Percentiles rank a stretch among this genome's conserved stretches.
phyloP scores from a whole-genome alignment of 2,329 filamentous ascomycete species.

The Colletotrichum lini region DNA sequence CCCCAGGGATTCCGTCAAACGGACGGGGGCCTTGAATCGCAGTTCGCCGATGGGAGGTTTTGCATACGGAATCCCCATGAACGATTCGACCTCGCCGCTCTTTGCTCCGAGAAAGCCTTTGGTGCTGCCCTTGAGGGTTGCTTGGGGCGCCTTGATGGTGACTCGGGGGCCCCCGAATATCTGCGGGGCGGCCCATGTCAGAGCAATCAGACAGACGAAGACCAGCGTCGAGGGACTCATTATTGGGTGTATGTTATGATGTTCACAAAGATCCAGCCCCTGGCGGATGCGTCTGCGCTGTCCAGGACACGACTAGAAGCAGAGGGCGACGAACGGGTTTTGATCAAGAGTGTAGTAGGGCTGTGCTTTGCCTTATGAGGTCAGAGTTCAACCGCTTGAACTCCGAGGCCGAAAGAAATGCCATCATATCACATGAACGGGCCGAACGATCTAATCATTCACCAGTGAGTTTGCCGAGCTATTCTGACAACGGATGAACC shows the following conservation, averaged over 20 bases:
- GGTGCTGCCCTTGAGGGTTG: constrained; percentile 27
- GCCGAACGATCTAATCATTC: neutral
- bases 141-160: constrained; percentile 30
- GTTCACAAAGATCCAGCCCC: neutral
- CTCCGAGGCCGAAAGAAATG: constrained; percentile 1
- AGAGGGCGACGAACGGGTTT: neutral
- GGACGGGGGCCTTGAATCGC: constrained; percentile 60
- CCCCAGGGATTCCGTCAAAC: constrained; percentile 46
- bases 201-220: neutral
- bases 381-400: neutral
- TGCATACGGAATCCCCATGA: constrained; percentile 70
- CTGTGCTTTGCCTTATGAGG: constrained; percentile 9
- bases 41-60: constrained; percentile 68
- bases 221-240: constrained; percentile 13
- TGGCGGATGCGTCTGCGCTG: neutral
- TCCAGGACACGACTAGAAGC: neutral
- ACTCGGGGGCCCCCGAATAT: constrained; percentile 17
- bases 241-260: neutral
- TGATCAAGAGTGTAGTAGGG: neutral
- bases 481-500: constrained; percentile 32
- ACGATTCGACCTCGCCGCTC: constrained; percentile 63
- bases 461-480: constrained; percentile 5
- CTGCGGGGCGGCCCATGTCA: constrained; percentile 19
- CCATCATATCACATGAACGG: constrained; percentile 32
- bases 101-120: constrained; percentile 35